Evolutionary conservation across 2,329 filamentous ascomycete genomes (phyloP).

Genomic region (Hortaea werneckii): DNA sequence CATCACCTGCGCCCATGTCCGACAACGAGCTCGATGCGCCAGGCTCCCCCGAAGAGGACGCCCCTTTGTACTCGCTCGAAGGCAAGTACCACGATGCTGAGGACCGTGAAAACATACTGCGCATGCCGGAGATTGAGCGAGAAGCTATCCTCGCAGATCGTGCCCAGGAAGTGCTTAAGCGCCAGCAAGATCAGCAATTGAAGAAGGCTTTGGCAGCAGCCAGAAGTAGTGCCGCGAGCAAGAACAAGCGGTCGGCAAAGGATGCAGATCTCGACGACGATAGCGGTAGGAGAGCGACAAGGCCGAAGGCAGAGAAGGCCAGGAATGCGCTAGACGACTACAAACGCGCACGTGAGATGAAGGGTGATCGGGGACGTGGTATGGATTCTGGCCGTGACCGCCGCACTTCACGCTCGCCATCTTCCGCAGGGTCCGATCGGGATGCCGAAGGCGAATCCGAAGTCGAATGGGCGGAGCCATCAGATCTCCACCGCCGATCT

Average conservation of each 20-base stretch:
- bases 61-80: conserved; percentile 71
- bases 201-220: conserved; percentile 54
- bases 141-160: conserved; percentile 86
- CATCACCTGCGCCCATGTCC: conserved; percentile 62
- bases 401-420: conserved; percentile 38
- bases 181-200: conserved; percentile 71
- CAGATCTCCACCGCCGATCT: conserved; percentile 9
- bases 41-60: conserved; percentile 34
- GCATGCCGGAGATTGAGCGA: conserved; percentile 79
- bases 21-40: conserved; percentile 45
- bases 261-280: conserved; percentile 69
- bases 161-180: conserved; percentile 68
- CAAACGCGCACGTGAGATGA: conserved; percentile 51
- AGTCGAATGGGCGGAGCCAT: conserved; percentile 58
- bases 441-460: conserved; percentile 68
- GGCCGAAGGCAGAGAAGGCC: conserved; percentile 32
- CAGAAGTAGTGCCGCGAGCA: conserved; percentile 47
- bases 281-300: conserved; percentile 53
- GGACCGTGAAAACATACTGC: conserved; percentile 57
- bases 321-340: conserved; percentile 65
- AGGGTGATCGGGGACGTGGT: conserved; percentile 37
- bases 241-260: conserved; percentile 64
- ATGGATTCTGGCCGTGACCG: conserved; percentile 28
- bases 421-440: conserved; percentile 32
- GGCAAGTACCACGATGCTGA: conserved; percentile 59